Evolutionary conservation across 441 rosid species (phyloP).

Genomic region (Hura crepitans): DNA sequence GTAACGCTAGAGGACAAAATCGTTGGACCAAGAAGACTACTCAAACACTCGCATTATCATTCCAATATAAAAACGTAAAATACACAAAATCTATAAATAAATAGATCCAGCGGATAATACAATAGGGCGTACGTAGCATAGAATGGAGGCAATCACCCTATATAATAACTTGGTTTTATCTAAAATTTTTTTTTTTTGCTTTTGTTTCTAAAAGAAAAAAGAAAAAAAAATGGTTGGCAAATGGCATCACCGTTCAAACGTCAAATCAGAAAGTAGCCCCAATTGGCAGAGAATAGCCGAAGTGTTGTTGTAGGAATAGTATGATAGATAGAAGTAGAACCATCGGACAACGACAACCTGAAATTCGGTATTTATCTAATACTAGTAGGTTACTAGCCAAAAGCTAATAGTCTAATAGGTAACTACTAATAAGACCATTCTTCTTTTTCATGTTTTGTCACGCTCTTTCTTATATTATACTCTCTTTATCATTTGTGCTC

Average conservation of each 20-base stretch:
- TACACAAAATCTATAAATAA: no score
- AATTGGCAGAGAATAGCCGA: no score
- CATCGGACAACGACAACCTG: slow-evolving; percentile 12
- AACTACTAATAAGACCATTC: not conserved
- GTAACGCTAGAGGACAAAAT: slow-evolving; percentile 6
- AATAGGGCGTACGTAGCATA: not conserved
- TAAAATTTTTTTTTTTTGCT: no score
- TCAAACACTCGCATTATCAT: not conserved
- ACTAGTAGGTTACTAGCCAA: no score
- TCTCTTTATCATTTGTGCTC: no score
- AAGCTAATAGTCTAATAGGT: not conserved
- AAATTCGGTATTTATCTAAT: not conserved
- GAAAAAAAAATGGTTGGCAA: no score
- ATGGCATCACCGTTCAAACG: no score
- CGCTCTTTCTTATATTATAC: not conserved
- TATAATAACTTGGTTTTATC: no score
- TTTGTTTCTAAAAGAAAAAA: no score
- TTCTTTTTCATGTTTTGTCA: not conserved
- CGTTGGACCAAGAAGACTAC: slow-evolving; percentile 1
- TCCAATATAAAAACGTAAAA: no score
- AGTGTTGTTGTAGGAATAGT: no score
- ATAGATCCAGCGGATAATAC: not conserved
- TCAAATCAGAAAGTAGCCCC: no score
- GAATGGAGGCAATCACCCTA: not conserved
- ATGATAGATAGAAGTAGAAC: not conserved